These are phyloP conservation scores for Brasenia schreberi DNA, from an alignment of 164 flowering plant genomes.

Conservation along the genomic window DNA sequence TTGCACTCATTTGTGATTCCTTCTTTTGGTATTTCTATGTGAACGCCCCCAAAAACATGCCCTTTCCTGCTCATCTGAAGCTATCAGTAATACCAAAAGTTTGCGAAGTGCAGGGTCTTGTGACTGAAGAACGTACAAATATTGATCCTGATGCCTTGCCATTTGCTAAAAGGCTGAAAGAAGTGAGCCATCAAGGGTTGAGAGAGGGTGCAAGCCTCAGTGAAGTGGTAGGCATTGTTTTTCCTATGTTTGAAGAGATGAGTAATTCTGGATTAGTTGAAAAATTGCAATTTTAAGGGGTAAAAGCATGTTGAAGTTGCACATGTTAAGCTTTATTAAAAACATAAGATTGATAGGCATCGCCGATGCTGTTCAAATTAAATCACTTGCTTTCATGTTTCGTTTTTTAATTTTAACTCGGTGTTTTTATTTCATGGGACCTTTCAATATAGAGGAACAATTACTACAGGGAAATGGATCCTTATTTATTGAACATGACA, in stretches of 20 bases:
- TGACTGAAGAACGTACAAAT: constrained; percentile 70
- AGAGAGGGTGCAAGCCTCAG: constrained; percentile 75
- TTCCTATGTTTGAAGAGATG: background rate
- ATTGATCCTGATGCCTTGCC: constrained; percentile 81
- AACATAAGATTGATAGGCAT: too few species aligned
- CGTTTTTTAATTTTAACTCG: too few species aligned
- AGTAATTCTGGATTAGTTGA: too few species aligned
- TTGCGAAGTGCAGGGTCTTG: constrained; percentile 46
- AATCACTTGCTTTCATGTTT: too few species aligned
- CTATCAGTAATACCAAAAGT: background rate
- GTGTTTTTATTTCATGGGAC: too few species aligned
- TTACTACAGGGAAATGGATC: too few species aligned
- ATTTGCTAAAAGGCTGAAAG: constrained; percentile 75
- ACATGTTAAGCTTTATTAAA: too few species aligned
- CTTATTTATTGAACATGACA: too few species aligned
- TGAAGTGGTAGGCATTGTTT: constrained; percentile 58
- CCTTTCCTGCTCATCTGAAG: background rate
- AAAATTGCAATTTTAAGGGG: too few species aligned
- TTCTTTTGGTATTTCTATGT: background rate
- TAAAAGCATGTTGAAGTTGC: too few species aligned
- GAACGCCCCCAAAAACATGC: background rate
- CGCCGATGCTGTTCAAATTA: too few species aligned
- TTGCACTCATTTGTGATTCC: background rate
- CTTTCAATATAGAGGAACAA: too few species aligned
- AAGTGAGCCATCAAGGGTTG: constrained; percentile 61